Evolutionary conservation across 2,329 filamentous ascomycete species (phyloP), one percentile per base, ranked within the genome.

Genomic region (Fusarium camptoceras): DNA sequence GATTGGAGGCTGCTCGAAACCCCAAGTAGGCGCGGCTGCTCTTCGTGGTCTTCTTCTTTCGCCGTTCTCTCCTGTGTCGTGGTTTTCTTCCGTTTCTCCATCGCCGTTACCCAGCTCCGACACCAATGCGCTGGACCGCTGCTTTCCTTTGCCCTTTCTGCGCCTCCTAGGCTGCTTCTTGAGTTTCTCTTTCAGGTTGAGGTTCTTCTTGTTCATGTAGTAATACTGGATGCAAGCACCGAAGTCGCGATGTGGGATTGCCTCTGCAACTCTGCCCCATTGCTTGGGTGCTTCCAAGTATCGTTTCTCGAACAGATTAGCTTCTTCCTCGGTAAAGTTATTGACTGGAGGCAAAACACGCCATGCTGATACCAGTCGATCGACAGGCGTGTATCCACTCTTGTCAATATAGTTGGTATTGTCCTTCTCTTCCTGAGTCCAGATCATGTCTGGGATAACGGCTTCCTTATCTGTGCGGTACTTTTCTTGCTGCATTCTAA

Each of bases 161-260:
- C 86, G 83, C 75, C 85, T 84, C 77, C 85, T 88, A 62, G 85
- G 88, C 78, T 87, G 89, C 80, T 85, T 89, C 78, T 88, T 90
- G 30, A 91, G 84, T 79, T 92, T 93, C 76, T 93, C 91, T 77
- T 94, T 94, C 65, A 94, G 89, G 67, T 92, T 90, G 43, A 89
- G 87, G 48, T 89, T 86, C 81, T 91, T 91, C 81, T 89, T 96
- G 76, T 91, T 92, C 67, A 92, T 85, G 78, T 96, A 96, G 80
- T 96, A 96, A 78, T 94, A 94, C 76, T 94, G 91, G 72, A 96
- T 96, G 78, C 91, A 94, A 48, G 92, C 88, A 70, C 91, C 91
- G 79, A 93, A 94, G 73, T 92, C 89, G 25, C 92, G 88, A 30
- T 86, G 84, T 1, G 87, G 86, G 8, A 95, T 81, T 25, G 85